Evolutionary conservation across 495 filamentous ascomycete genomes (phyloP).

Genomic region (Aspergillus baeticus): DNA sequence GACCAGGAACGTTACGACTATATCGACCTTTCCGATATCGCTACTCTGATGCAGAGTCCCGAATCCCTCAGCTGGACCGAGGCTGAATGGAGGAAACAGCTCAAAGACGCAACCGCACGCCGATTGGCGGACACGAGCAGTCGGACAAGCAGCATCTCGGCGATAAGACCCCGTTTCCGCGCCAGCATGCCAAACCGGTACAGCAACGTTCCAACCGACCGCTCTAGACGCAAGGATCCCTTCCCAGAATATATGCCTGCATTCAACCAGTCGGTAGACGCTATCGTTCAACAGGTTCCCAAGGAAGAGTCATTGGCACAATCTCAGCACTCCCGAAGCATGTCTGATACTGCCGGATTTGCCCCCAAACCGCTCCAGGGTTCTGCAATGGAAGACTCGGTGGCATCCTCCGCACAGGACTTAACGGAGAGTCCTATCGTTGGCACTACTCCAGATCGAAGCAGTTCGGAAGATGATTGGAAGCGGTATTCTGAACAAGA

Average conservation of each 20-base stretch:
- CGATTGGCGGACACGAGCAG: constrained; percentile 61
- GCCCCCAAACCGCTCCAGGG: constrained; percentile 19
- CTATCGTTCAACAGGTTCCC: constrained; percentile 31
- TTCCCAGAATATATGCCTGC: constrained; percentile 50
- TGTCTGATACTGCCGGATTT: constrained; percentile 51
- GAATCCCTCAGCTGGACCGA: constrained; percentile 82
- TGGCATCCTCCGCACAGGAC: constrained; percentile 39
- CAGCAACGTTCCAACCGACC: constrained; percentile 32
- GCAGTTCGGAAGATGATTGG: constrained; percentile 61
- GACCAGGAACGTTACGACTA: constrained; percentile 86
- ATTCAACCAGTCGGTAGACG: constrained; percentile 40
- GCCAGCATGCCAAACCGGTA: constrained; percentile 60
- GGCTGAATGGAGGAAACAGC: constrained; percentile 80
- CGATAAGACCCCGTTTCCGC: constrained; percentile 60
- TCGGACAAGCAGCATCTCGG: constrained; percentile 58
- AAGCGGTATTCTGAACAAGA: constrained; percentile 19
- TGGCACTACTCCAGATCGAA: constrained; percentile 42
- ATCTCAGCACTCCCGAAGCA: constrained; percentile 49
- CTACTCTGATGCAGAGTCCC: constrained; percentile 69
- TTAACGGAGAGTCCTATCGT: constrained; percentile 30
- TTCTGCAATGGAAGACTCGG: constrained; percentile 32
- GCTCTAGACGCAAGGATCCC: constrained; percentile 41
- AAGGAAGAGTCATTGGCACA: constrained; percentile 37
- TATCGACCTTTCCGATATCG: constrained; percentile 83
- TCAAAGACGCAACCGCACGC: constrained; percentile 87